Evolutionary conservation across 352 stramenopile genomes (phyloP), one percentile per base, ranked within the genome.

Genomic region (Phytophthora lateralis): DNA sequence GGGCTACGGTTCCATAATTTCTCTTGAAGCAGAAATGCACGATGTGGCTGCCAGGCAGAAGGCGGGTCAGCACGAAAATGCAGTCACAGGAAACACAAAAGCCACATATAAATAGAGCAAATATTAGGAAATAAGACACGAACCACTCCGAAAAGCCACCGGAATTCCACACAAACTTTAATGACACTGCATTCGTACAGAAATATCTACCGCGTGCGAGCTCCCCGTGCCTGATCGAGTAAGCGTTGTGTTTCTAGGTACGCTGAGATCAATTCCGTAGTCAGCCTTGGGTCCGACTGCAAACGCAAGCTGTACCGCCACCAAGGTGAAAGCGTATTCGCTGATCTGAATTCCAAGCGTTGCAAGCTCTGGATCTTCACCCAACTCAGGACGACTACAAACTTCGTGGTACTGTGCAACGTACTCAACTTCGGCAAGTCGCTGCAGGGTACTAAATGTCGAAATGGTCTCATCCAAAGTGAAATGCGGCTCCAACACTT

Each of bases 1-100:
- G n/a, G n/a, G n/a, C 39, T 0, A 66, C 24, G 0, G 24, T 66
- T 37, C 61, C 59, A n/a, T 52, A 55, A 18, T 56, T 44, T 21
- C 18, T 34, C 7, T 35, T 41, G 10, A 12, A 37, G 4, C 50
- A 15, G 1, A 63, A 39, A 17, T 48, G 21, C 21, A 66, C 24
- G 18, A 61, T 35, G 21, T 24, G 21, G 1, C 21, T 24, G 21
- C 21, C 1, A 24, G 21, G 21, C 21, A 24, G 21, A 24, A 30
- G 46, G 12, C 48, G 55, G 1, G 34, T 41, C 8, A 18, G 10
- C 14, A 41, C 18, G 34, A 41, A 41, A 9, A 41, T 41, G 12
- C 34, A 41, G 4, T 41, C 14, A 41, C 34, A 41, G 21, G 21
- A 24, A 24, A 24, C 3, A 3, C 21, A 24, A 3, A 24, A 24